Percentiles rank a stretch among this genome's conserved stretches.
Conservation (phyloP, 257 asterid genomes). For the Fraxinus quadrangulata region DNA sequence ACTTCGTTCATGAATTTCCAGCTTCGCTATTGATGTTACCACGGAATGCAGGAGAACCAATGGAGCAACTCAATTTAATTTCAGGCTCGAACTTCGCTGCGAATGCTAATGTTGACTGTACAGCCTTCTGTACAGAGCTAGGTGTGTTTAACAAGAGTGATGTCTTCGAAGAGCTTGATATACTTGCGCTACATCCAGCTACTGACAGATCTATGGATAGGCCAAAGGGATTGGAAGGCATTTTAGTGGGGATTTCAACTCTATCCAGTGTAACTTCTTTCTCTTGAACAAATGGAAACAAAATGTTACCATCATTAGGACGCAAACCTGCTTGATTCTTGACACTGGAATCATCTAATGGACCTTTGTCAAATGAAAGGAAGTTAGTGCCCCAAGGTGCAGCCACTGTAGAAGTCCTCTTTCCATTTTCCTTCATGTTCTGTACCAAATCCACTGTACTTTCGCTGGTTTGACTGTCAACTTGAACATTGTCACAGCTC, state of each 20-base stretch:
- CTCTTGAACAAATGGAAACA: conserved; percentile 26
- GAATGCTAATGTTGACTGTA: conserved; percentile 67
- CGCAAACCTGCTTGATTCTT: conserved; percentile 16
- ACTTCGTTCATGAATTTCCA: conserved; percentile 26
- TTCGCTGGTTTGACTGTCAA: conserved; percentile 31
- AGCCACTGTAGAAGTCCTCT: conserved; percentile 24
- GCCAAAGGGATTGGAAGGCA: conserved; percentile 33
- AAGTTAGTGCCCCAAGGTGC: conserved; percentile 38
- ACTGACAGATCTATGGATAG: conserved; percentile 33
- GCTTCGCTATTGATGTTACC: conserved; percentile 25
- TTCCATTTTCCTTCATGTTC: conserved; percentile 19
- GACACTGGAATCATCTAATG: conserved; percentile 25
- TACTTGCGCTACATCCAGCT: conserved; percentile 26
- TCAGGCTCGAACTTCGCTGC: conserved; percentile 72
- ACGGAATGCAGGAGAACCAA: conserved; percentile 13
- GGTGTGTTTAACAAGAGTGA: conserved; percentile 47
- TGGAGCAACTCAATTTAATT: conserved; percentile 42
- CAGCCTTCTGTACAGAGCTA: conserved; percentile 56
- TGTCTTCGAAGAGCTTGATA: conserved; percentile 38
- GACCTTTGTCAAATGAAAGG: conserved; percentile 32
- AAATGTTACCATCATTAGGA: conserved; percentile 24
- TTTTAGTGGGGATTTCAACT: conserved; percentile 27
- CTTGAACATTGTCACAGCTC: conserved; percentile 25
- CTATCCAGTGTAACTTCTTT: conserved; percentile 24
- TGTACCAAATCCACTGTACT: conserved; percentile 18